Percentiles rank a stretch among this genome's conserved stretches.
Evolutionary conservation across 306 rosid species (phyloP).

Genomic region (Hippophae rhamnoides): DNA sequence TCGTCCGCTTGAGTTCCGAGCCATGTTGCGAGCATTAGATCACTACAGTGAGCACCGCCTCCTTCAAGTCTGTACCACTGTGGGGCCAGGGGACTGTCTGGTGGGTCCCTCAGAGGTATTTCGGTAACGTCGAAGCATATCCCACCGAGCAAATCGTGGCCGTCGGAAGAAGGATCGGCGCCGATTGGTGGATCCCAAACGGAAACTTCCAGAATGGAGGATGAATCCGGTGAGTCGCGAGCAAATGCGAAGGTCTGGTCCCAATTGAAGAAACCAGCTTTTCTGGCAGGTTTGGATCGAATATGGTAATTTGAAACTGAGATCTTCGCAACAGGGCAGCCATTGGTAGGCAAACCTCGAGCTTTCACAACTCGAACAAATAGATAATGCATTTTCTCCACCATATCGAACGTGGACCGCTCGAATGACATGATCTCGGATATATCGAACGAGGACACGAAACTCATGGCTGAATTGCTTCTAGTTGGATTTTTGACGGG

Average conservation of each 20-base stretch:
- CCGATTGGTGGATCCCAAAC: conserved; percentile 37
- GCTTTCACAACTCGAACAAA: conserved; percentile 73
- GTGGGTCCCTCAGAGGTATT: conserved; percentile 74
- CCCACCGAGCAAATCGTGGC: conserved; percentile 47
- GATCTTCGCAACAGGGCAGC: conserved; percentile 44
- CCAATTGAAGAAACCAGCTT: conserved; percentile 59
- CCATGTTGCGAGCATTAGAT: conserved; percentile 94
- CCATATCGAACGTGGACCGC: conserved; percentile 67
- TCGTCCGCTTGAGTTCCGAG: conserved; percentile 89
- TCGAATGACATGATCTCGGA: conserved; percentile 35
- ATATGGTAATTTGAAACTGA: conserved; percentile 37
- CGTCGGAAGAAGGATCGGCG: conserved; percentile 14
- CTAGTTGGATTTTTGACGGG: conserved; percentile 28
- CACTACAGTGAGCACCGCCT: conserved; percentile 47
- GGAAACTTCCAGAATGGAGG: conserved; percentile 56
- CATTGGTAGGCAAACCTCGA: conserved; percentile 42
- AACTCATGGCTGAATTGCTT: conserved; percentile 15
- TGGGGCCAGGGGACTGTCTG: conserved; percentile 76
- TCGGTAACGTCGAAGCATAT: conserved; percentile 69
- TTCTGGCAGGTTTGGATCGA: conserved; percentile 47
- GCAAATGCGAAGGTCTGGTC: conserved; percentile 81
- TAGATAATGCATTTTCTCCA: conserved; percentile 84
- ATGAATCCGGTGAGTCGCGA: conserved; percentile 50
- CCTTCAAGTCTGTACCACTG: conserved; percentile 84
- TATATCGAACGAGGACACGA: conserved; percentile 21